Conservation (phyloP, 768 basidiomycete species). For the Leucosporidium yakuticum region DNA sequence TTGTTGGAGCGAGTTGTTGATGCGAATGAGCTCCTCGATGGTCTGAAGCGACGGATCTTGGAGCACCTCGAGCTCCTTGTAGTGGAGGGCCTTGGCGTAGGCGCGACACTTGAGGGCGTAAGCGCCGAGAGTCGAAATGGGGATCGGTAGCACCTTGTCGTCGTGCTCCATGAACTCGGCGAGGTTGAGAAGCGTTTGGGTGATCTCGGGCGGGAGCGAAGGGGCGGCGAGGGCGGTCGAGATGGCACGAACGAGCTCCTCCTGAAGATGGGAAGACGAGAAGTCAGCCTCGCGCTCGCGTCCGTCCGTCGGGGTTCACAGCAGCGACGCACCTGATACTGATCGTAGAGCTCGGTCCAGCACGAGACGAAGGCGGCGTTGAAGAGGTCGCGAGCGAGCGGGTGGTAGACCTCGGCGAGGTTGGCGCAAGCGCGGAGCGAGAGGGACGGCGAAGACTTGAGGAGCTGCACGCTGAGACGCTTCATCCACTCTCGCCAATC, state of each 20-base stretch:
- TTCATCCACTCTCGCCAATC: slow-evolving; percentile 98
- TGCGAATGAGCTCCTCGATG: slow-evolving; percentile 88
- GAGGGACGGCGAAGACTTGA: slow-evolving; percentile 97
- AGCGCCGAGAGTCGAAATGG: slow-evolving; percentile 84
- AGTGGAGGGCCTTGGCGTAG: slow-evolving; percentile 95
- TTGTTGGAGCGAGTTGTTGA: slow-evolving; percentile 94
- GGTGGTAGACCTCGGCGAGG: slow-evolving; percentile 81
- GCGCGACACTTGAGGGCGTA: slow-evolving; percentile 89
- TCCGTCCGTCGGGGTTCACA: background rate
- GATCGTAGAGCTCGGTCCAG: slow-evolving; percentile 91
- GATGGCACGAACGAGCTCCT: slow-evolving; percentile 86
- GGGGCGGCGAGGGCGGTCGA: slow-evolving; percentile 71
- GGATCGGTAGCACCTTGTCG: slow-evolving; percentile 89
- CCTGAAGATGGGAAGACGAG: slow-evolving; percentile 50
- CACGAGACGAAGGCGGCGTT: slow-evolving; percentile 98
- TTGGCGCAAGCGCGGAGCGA: slow-evolving; percentile 95
- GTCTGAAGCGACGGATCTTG: slow-evolving; percentile 76
- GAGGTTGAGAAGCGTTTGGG: slow-evolving; percentile 82
- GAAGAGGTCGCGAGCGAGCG: slow-evolving; percentile 88
- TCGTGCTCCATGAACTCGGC: slow-evolving; percentile 99
- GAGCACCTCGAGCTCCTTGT: slow-evolving; percentile 96
- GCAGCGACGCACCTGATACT: slow-evolving; percentile 67
- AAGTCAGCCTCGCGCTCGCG: background rate
- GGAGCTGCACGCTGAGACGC: slow-evolving; percentile 83
- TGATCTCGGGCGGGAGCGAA: slow-evolving; percentile 74